Base-by-base conservation (phyloP, 805 yeast species). In the Saccharomycopsis guyanensis region DNA sequence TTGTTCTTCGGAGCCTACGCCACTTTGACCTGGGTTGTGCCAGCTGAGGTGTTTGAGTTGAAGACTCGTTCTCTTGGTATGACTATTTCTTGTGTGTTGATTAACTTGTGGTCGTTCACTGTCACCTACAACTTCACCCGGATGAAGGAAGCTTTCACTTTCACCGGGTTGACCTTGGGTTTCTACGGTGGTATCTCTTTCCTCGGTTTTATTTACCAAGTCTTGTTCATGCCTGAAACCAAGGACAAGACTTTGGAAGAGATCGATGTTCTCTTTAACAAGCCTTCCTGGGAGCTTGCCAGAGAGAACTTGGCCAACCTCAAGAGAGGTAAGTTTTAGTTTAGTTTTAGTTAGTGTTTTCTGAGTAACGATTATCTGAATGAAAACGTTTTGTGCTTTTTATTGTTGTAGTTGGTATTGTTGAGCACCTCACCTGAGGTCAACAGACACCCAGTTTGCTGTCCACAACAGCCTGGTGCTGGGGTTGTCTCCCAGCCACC, bases 171-270 rank as follows among this genome's bases (percentile, higher is more conserved):
- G 53, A 70, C 79, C 4, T 61, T 78, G 40, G 85, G 85, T 0
- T 80, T 80, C 69, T 80, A 76, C 56, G 85, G 83, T 42, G 84
- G 83, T 39, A 70, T 80, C 56, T 82, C 82, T 1, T 71, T 75
- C 46, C 46, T 78, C 24, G 84, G 82, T 45, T 63, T 72, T 55
- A 55, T 74, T 44, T 75, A 75, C 60, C 80, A 75, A 60, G 52
- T 67, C 49, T 58, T 78, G 51, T 75, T 77, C 63, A 77, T 79
- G 74, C 85, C 82, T 33, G 87, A 82, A 64, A 81, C 87, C 31
- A 80, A 80, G 64, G 80, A 75, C 55, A 76, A 73, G 64, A 77
- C 86, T 12, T 70, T 81, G 59, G 88, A 81, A 64, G 86, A 81
- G 63, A 75, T 81, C 50, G 87, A 81, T 57, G 80, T 73, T 42